Evolutionary conservation across 148 eudicot genomes (phyloP).

Genomic region (Chenopodium quinoa): DNA sequence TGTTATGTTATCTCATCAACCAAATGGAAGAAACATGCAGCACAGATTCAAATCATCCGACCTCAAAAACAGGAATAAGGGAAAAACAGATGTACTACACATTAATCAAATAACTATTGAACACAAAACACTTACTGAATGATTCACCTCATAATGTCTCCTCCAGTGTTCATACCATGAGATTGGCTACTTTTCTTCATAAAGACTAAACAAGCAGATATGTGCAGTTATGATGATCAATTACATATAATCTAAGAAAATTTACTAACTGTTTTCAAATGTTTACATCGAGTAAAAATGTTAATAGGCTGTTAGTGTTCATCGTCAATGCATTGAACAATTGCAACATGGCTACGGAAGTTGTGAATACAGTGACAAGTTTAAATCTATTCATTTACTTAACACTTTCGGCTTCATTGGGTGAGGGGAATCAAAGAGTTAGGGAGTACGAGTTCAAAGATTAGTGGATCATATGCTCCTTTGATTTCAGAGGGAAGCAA

Average conservation of each 20-base stretch:
- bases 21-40: not conserved
- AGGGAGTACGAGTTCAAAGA: too few species aligned
- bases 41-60: not conserved
- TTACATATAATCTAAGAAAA: not conserved
- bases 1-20: not conserved
- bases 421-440: too few species aligned
- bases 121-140: not conserved
- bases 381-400: not conserved
- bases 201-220: not conserved
- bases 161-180: not conserved
- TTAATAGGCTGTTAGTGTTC: not conserved
- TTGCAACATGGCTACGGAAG: not conserved
- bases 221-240: not conserved
- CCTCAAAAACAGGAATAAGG: too few species aligned
- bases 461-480: too few species aligned
- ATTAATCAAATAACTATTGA: too few species aligned
- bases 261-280: not conserved
- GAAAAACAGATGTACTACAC: too few species aligned
- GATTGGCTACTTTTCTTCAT: not conserved
- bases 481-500: too few species aligned
- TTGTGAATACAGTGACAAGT: not conserved
- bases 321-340: not conserved
- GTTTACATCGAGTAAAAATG: not conserved
- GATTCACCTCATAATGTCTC: not conserved
- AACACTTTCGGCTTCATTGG: not conserved